A percentile compares a stretch with the other conserved stretches of the same genome.
Evolutionary conservation across 1,139 yeast genomes (phyloP).

Genomic region (Hansenula lynferdii): DNA sequence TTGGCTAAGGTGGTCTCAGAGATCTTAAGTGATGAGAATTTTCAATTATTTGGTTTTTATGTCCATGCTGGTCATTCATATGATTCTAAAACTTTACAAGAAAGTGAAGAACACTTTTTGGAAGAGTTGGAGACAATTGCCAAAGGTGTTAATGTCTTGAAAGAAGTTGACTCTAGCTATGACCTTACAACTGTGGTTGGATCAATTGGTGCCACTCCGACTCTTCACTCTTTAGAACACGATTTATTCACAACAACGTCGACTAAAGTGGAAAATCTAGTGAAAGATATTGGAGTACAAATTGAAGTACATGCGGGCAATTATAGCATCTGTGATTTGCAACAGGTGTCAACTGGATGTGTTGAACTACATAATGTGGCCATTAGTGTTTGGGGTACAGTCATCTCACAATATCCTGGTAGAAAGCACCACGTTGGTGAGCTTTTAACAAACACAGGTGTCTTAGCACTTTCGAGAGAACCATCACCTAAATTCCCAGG

Average conservation of each 20-base stretch:
- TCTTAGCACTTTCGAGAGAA: slow-evolving; percentile 64
- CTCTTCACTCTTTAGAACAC: slow-evolving; percentile 57
- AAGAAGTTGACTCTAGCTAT: slow-evolving; percentile 23
- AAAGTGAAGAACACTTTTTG: slow-evolving; percentile 43
- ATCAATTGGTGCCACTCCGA: slow-evolving; percentile 79
- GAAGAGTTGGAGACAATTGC: slow-evolving; percentile 56
- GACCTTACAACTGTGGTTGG: slow-evolving; percentile 24
- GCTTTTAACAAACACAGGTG: slow-evolving; percentile 68
- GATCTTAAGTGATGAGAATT: slow-evolving; percentile 22
- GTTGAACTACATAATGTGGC: slow-evolving; percentile 46
- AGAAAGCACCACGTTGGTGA: slow-evolving; percentile 51
- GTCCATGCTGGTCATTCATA: slow-evolving; percentile 82
- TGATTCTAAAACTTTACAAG: slow-evolving; percentile 37
- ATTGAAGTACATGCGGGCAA: slow-evolving; percentile 80
- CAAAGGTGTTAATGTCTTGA: slow-evolving; percentile 41
- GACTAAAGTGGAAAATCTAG: slow-evolving; percentile 22
- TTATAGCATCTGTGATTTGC: slow-evolving; percentile 68
- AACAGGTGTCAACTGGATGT: slow-evolving; percentile 67
- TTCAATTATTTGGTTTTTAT: slow-evolving; percentile 62
- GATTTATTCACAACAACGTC: slow-evolving; percentile 13
- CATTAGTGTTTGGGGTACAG: slow-evolving; percentile 55
- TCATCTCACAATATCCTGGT: slow-evolving; percentile 52
- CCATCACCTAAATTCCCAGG: slow-evolving; percentile 44
- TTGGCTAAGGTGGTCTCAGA: slow-evolving; percentile 27
- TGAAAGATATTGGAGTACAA: slow-evolving; percentile 35